phyloP scores from a whole-genome alignment of 768 basidiomycete genomes.

The Panaeolus cyanescens region DNA sequence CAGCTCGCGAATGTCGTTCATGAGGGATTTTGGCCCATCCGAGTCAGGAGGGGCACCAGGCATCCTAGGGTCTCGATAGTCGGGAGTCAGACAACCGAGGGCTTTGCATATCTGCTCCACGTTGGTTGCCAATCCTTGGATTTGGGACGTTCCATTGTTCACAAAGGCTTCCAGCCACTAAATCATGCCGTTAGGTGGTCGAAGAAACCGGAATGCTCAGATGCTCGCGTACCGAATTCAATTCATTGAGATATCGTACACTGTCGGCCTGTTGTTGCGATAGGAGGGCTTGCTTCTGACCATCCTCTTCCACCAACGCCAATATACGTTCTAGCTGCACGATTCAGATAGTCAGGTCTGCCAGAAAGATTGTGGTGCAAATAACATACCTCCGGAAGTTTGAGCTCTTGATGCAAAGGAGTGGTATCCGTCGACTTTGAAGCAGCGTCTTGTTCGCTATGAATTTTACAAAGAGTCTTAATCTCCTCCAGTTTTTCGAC shows the following conservation, averaged over 20 bases:
- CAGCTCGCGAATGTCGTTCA: constrained; percentile 39
- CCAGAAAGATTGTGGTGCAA: neutral
- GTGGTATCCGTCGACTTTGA: neutral
- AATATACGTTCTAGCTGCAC: constrained; percentile 46
- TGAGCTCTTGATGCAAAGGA: neutral
- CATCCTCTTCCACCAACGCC: constrained; percentile 47
- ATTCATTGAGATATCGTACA: constrained; percentile 76
- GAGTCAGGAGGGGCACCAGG: neutral
- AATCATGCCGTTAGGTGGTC: constrained; percentile 12
- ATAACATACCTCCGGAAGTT: neutral
- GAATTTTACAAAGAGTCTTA: constrained; percentile 8
- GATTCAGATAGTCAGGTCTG: neutral
- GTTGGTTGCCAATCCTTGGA: constrained; percentile 59
- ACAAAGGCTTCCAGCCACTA: constrained; percentile 88
- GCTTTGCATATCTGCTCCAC: constrained; percentile 62
- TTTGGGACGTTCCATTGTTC: constrained; percentile 72
- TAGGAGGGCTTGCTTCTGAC: constrained; percentile 47
- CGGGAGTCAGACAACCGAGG: constrained; percentile 36
- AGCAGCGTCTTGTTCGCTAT: neutral
- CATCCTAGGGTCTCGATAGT: neutral
- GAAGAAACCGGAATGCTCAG: neutral
- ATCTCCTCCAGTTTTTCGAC: constrained; percentile 24
- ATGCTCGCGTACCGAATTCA: constrained; percentile 56
- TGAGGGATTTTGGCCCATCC: constrained; percentile 19
- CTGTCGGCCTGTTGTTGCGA: constrained; percentile 73